Evolutionary conservation across 1,284 basidiomycete genomes (phyloP).

Genomic region (Bondarzewia mesenterica): DNA sequence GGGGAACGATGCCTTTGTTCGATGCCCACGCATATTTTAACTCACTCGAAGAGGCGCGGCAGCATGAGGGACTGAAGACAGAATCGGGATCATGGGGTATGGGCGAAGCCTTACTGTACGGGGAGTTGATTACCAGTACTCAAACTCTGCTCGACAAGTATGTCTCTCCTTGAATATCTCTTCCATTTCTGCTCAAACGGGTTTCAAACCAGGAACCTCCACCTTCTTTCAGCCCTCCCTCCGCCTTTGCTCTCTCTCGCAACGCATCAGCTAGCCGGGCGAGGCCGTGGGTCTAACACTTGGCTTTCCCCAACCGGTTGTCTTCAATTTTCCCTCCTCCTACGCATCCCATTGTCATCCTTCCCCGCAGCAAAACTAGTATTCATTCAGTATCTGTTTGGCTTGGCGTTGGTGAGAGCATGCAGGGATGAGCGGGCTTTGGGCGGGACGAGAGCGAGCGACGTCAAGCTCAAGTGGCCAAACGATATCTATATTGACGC

Average conservation of each 20-base stretch:
- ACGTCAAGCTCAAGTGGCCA: conserved; percentile 90
- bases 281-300: conserved; percentile 83
- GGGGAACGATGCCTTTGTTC: conserved; percentile 47
- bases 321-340: conserved; percentile 78
- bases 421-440: conserved; percentile 49
- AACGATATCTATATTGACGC: conserved; percentile 87
- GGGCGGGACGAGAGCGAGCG: conserved; percentile 41
- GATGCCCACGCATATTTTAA: conserved; percentile 43
- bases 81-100: conserved; percentile 37
- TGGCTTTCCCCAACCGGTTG: conserved; percentile 94
- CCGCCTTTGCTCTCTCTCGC: conserved; percentile 78
- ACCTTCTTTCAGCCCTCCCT: conserved; percentile 63
- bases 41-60: conserved; percentile 17
- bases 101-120: conserved; percentile 80
- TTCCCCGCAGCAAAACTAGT: conserved; percentile 71
- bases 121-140: conserved; percentile 88
- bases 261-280: conserved; percentile 80
- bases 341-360: conserved; percentile 48
- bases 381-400: conserved; percentile 94
- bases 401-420: conserved; percentile 85
- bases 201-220: conserved; percentile 61
- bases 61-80: conserved; percentile 12
- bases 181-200: conserved; percentile 1
- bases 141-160: conserved; percentile 93
- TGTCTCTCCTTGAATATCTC: conserved; percentile 21